These are phyloP conservation scores for Globisporangium radiosum DNA, from an alignment of 352 stramenopile genomes.

Conservation along the genomic window DNA sequence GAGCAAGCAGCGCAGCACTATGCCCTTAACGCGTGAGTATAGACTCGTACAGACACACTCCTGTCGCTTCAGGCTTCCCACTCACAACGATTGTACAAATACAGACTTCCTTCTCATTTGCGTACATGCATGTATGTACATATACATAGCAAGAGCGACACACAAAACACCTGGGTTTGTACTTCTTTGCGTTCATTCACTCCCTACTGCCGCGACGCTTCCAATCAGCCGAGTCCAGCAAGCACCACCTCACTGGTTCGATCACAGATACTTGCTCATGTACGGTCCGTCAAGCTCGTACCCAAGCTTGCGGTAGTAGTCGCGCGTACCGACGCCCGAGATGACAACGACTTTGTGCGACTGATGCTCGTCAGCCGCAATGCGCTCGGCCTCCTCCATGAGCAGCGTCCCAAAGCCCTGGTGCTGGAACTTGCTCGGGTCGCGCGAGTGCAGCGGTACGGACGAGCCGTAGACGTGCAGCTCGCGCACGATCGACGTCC, in stretches of 20 bases:
- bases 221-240: too few relatives aligned
- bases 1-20: slow-evolving; percentile 1
- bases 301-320: slow-evolving; percentile 97
- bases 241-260: too few relatives aligned
- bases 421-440: slow-evolving; percentile 96
- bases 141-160: too few relatives aligned
- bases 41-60: too few relatives aligned
- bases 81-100: slow-evolving; percentile 4
- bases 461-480: slow-evolving; percentile 97
- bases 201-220: too few relatives aligned
- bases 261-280: slow-evolving; percentile 92
- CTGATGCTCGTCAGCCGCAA: slow-evolving; percentile 93
- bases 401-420: slow-evolving; percentile 94
- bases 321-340: slow-evolving; percentile 91
- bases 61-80: too few relatives aligned
- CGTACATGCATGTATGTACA: too few relatives aligned
- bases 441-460: slow-evolving; percentile 90
- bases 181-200: too few relatives aligned
- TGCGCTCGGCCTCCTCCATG: slow-evolving; percentile 97
- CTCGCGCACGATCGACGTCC: slow-evolving; percentile 78
- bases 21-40: too few relatives aligned
- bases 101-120: neutral
- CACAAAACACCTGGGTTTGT: too few relatives aligned
- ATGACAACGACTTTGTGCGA: slow-evolving; percentile 96
- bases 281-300: slow-evolving; percentile 96